Evolutionary conservation across 768 basidiomycete genomes (phyloP).

Genomic region (Russula earlei): DNA sequence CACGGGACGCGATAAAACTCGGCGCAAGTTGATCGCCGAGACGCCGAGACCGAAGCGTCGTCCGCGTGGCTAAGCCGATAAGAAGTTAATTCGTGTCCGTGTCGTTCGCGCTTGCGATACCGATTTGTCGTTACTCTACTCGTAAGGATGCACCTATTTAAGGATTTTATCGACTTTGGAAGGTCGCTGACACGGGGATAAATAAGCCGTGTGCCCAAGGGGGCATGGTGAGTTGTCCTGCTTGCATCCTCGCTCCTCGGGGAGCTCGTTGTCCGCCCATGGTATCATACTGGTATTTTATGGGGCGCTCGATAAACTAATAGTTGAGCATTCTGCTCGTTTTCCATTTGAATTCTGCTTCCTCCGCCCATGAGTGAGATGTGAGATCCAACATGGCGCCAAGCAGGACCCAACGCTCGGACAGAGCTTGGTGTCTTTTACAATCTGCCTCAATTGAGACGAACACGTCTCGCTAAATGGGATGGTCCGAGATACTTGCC

Average conservation of each 20-base stretch:
- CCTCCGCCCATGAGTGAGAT: too few relatives aligned
- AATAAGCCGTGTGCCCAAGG: neutral
- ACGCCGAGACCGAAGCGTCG: neutral
- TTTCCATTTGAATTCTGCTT: too few relatives aligned
- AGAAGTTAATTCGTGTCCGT: neutral
- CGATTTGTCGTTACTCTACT: neutral
- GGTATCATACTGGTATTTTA: neutral
- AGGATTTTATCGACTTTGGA: neutral
- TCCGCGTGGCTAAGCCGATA: conserved; percentile 7
- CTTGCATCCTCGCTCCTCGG: neutral
- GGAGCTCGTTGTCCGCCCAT: neutral
- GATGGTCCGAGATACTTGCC: too few relatives aligned
- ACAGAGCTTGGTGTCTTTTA: too few relatives aligned
- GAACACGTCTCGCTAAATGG: too few relatives aligned
- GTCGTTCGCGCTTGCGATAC: neutral
- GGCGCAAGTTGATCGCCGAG: neutral
- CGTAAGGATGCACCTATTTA: neutral
- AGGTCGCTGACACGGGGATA: neutral
- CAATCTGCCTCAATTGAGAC: too few relatives aligned
- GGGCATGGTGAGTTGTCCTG: neutral
- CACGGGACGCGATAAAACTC: conserved; percentile 3
- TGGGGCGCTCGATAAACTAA: neutral
- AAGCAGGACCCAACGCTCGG: too few relatives aligned
- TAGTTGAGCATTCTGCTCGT: too few relatives aligned
- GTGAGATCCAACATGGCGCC: too few relatives aligned